phyloP scores from a whole-genome alignment of 495 filamentous ascomycete genomes.

The Saxophila tyrrhenica region DNA sequence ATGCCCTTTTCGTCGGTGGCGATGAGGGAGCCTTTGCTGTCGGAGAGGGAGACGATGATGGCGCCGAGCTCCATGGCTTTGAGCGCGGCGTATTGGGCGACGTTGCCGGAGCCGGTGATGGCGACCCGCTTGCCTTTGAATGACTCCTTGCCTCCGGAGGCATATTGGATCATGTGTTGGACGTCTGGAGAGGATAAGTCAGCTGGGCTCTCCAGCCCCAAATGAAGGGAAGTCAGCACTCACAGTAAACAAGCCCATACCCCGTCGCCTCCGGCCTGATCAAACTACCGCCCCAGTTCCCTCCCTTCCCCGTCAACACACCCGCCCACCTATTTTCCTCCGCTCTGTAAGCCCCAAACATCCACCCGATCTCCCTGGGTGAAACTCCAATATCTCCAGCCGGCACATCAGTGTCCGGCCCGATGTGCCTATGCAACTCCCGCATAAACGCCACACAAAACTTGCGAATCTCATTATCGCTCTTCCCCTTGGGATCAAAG shows the following conservation, averaged over 20 bases:
- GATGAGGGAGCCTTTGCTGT: slow-evolving; percentile 76
- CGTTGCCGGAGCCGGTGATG: slow-evolving; percentile 95
- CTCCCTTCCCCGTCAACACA: slow-evolving; percentile 90
- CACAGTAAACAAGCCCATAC: slow-evolving; percentile 83
- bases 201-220: background rate
- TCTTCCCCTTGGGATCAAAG: slow-evolving; percentile 99
- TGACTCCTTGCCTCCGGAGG: slow-evolving; percentile 63
- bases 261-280: slow-evolving; percentile 97
- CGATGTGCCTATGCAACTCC: slow-evolving; percentile 88
- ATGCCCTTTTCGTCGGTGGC: slow-evolving; percentile 54
- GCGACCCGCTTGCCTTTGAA: slow-evolving; percentile 90
- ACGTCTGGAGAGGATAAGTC: slow-evolving; percentile 42
- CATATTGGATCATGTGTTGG: slow-evolving; percentile 88
- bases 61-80: slow-evolving; percentile 95
- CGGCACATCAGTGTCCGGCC: slow-evolving; percentile 89
- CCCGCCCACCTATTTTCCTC: slow-evolving; percentile 86
- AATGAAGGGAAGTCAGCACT: slow-evolving; percentile 9
- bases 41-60: slow-evolving; percentile 85
- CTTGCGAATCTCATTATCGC: slow-evolving; percentile 90
- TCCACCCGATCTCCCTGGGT: slow-evolving; percentile 79
- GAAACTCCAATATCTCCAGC: slow-evolving; percentile 92
- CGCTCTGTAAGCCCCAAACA: slow-evolving; percentile 92
- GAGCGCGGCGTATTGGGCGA: slow-evolving; percentile 93
- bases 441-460: slow-evolving; percentile 97
- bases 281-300: slow-evolving; percentile 81